Conservation (phyloP, 139 green algal genomes). For the Coelastrella sp. region DNA sequence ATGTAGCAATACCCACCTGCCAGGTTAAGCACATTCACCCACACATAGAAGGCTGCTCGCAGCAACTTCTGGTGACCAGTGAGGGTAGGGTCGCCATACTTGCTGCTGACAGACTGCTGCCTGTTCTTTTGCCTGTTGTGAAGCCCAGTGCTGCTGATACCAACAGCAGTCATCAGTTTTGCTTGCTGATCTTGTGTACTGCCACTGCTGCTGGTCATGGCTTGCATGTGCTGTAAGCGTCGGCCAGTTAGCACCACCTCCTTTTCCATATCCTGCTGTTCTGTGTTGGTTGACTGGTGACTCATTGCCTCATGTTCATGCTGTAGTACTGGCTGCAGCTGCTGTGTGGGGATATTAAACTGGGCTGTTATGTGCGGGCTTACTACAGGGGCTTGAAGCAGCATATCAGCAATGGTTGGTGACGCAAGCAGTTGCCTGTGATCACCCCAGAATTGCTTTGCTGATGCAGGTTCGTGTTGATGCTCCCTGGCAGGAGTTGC, state of each 20-base stretch:
- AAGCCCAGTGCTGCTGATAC: neutral
- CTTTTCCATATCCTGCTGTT: neutral
- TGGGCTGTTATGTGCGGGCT: too few relatives aligned
- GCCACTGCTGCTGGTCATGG: constrained; percentile 25
- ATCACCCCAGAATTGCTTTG: too few relatives aligned
- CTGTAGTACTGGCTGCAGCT: constrained; percentile 1
- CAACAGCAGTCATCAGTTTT: neutral
- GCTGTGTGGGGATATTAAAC: neutral
- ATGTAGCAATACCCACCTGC: constrained; percentile 49
- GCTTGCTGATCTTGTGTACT: neutral
- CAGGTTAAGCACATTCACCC: constrained; percentile 81
- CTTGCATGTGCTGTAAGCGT: neutral
- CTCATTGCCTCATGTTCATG: constrained; percentile 6
- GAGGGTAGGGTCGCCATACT: constrained; percentile 19
- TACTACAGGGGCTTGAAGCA: too few relatives aligned
- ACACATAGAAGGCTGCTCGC: constrained; percentile 76
- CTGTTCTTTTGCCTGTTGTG: neutral
- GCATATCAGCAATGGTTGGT: too few relatives aligned
- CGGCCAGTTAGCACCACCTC: neutral
- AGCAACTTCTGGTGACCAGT: constrained; percentile 37
- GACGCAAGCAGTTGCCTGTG: too few relatives aligned
- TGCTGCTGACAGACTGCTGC: constrained; percentile 3
- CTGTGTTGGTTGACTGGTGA: neutral
- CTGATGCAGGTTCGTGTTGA: too few relatives aligned
- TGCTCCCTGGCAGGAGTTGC: too few relatives aligned